Evolutionary conservation across 2,329 filamentous ascomycete species (phyloP).

Genomic region (Hypoxylon sp.): DNA sequence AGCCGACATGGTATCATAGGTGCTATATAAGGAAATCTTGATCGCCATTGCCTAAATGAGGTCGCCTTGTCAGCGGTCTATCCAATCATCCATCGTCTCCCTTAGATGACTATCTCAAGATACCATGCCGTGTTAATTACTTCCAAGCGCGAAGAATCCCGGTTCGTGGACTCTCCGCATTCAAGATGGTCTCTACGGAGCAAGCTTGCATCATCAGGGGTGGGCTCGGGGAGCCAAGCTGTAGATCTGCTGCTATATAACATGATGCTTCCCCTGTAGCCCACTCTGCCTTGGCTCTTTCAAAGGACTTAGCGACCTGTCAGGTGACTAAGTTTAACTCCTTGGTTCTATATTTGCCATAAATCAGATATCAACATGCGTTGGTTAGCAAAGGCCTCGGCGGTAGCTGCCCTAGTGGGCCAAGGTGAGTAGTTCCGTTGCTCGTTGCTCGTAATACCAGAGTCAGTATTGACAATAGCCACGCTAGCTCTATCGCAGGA

Average conservation of each 20-base stretch:
- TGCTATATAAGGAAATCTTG: conserved; percentile 43
- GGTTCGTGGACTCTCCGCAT: conserved; percentile 44
- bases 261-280: conserved; percentile 24
- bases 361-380: conserved; percentile 37
- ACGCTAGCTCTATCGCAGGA: conserved; percentile 43
- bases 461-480: conserved; percentile 30
- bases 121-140: conserved; percentile 39
- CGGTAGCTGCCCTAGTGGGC: conserved; percentile 37
- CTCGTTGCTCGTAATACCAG: background rate
- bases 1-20: conserved; percentile 28
- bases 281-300: conserved; percentile 26
- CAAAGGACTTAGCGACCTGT: conserved; percentile 31
- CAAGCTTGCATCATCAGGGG: conserved; percentile 33
- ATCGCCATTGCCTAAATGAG: conserved; percentile 41
- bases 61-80: conserved; percentile 24
- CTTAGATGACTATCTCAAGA: conserved; percentile 26
- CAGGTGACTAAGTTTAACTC: conserved; percentile 37
- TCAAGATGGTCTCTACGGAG: conserved; percentile 31
- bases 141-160: conserved; percentile 31
- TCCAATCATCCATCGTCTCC: conserved; percentile 35
- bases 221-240: conserved; percentile 18
- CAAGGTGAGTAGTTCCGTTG: conserved; percentile 31
- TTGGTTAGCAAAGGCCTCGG: conserved; percentile 34
- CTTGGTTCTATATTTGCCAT: conserved; percentile 26
- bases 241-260: conserved; percentile 38